Evolutionary conservation across 2,329 filamentous ascomycete species (phyloP).

Genomic region (Fusarium tjaetaba): DNA sequence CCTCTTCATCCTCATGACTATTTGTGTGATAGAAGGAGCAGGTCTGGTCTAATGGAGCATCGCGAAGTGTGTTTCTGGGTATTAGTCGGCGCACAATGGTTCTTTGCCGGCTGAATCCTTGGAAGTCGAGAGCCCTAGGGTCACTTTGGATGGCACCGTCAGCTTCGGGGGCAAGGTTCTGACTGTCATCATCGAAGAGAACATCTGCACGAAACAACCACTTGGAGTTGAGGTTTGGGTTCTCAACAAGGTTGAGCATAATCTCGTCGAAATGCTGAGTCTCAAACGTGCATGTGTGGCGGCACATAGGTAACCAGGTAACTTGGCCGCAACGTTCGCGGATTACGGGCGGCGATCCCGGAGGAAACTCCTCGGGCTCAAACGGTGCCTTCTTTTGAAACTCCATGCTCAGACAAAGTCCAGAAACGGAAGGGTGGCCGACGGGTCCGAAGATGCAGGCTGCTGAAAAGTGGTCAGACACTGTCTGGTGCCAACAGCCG

Average conservation of each 20-base stretch:
- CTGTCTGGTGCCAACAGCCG: not conserved
- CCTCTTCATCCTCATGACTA: not conserved
- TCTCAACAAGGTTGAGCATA: constrained; percentile 79
- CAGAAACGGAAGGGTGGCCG: not conserved
- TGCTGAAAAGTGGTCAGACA: constrained; percentile 12
- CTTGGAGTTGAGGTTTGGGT: constrained; percentile 82
- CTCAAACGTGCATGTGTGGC: constrained; percentile 69
- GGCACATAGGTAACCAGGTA: constrained; percentile 65
- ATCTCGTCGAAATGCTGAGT: constrained; percentile 71
- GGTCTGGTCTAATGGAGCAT: constrained; percentile 81
- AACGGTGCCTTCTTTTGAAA: constrained; percentile 39
- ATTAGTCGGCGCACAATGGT: constrained; percentile 81
- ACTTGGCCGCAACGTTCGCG: constrained; percentile 35
- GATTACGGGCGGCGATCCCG: constrained; percentile 42
- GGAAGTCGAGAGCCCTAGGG: constrained; percentile 23
- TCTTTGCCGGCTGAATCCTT: constrained; percentile 58
- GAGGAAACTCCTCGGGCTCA: constrained; percentile 44
- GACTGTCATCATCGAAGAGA: constrained; percentile 54
- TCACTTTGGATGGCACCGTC: not conserved
- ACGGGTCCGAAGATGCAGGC: constrained; percentile 2
- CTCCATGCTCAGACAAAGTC: constrained; percentile 27
- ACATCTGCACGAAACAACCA: constrained; percentile 84
- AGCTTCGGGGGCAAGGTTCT: constrained; percentile 11
- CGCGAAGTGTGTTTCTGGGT: constrained; percentile 81
- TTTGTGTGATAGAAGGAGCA: constrained; percentile 72